These are phyloP conservation scores for Phytopythium sindhum DNA, from an alignment of 352 stramenopile genomes.

Conservation along the genomic window DNA sequence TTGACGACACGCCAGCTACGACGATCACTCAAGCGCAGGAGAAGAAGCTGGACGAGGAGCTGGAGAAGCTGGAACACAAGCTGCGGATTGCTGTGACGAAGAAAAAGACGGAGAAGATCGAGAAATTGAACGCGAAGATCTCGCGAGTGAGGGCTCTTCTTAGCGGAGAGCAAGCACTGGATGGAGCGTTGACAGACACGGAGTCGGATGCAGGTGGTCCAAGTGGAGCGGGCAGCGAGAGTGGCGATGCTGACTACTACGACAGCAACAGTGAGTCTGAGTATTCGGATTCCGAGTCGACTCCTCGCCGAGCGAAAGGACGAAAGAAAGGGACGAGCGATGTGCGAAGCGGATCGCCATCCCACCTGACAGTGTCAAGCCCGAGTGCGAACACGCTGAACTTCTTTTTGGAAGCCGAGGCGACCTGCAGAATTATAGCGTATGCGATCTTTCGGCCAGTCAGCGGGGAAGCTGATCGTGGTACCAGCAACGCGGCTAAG, in stretches of 20 bases:
- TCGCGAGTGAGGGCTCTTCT: constrained; percentile 71
- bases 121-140: constrained; percentile 83
- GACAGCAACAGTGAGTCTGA: constrained; percentile 89
- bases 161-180: constrained; percentile 66
- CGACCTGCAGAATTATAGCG: constrained; percentile 75
- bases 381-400: constrained; percentile 61
- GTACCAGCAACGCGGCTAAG: constrained; percentile 17
- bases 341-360: constrained; percentile 22
- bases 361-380: constrained; percentile 11
- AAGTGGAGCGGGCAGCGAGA: constrained; percentile 25
- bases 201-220: constrained; percentile 30
- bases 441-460: constrained; percentile 71
- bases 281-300: constrained; percentile 68
- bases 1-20: constrained; percentile 78
- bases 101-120: constrained; percentile 89
- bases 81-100: constrained; percentile 86
- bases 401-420: constrained; percentile 81
- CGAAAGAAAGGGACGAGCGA: constrained; percentile 22
- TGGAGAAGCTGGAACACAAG: constrained; percentile 90
- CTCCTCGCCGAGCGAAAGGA: constrained; percentile 24
- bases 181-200: constrained; percentile 34
- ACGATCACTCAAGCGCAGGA: constrained; percentile 88
- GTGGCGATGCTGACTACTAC: constrained; percentile 44
- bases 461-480: constrained; percentile 18
- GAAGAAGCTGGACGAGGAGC: constrained; percentile 87